phyloP scores from a whole-genome alignment of 108 stramenopile genomes.

The Fragilaria crotonensis region DNA sequence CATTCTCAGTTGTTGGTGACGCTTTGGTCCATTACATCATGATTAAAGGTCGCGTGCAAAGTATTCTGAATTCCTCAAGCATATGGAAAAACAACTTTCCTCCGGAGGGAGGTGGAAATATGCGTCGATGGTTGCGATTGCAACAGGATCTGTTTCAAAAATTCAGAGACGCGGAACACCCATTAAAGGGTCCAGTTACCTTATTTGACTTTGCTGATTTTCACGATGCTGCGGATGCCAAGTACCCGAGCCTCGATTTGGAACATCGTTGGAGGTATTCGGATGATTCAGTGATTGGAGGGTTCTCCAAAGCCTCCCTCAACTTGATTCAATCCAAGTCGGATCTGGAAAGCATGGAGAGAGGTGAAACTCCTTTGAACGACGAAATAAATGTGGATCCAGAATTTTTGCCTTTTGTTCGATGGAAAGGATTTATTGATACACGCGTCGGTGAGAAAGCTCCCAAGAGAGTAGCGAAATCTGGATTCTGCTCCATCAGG shows the following conservation, averaged over 20 bases:
- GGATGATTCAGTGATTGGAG: constrained; percentile 80
- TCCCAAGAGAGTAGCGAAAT: constrained; percentile 39
- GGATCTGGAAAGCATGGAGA: constrained; percentile 23
- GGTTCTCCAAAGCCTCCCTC: constrained; percentile 33
- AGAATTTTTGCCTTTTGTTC: constrained; percentile 48
- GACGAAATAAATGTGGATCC: constrained; percentile 1
- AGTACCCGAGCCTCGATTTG: constrained; percentile 12
- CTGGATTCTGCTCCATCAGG: constrained; percentile 74
- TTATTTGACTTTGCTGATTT: constrained; percentile 62
- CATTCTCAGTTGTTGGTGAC: too few relatives aligned
- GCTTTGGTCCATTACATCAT: too few relatives aligned
- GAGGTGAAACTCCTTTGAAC: constrained; percentile 7
- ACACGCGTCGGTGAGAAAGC: constrained; percentile 42
- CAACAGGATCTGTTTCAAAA: constrained; percentile 1
- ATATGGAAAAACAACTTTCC: neutral
- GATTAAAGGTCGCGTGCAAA: too few relatives aligned
- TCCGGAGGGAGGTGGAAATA: neutral
- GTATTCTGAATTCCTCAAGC: too few relatives aligned
- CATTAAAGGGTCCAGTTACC: constrained; percentile 45
- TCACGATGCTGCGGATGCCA: constrained; percentile 69
- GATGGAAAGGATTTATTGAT: constrained; percentile 67
- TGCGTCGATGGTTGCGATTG: constrained; percentile 1
- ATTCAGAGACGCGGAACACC: neutral
- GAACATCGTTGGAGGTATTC: constrained; percentile 59
- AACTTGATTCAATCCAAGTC: constrained; percentile 10